Conservation (phyloP, 768 basidiomycete species). For the Macrolepiota fuliginosa region DNA sequence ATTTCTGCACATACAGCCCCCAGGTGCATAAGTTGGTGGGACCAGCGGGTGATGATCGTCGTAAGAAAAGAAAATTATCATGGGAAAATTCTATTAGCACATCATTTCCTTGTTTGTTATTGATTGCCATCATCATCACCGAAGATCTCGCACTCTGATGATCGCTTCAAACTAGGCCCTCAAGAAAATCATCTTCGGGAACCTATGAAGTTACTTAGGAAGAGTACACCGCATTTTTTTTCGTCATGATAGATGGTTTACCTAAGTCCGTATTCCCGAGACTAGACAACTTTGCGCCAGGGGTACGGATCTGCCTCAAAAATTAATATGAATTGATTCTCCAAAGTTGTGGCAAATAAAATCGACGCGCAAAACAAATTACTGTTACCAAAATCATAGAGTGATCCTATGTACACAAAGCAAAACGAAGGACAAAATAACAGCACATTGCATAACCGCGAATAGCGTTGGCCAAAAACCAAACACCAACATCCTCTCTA, state of each 20-base stretch:
- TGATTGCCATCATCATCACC: background rate
- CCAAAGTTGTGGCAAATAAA: too few species aligned
- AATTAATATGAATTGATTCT: too few species aligned
- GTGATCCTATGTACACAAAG: background rate
- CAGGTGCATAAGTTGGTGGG: background rate
- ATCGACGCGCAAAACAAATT: too few species aligned
- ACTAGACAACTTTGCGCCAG: too few species aligned
- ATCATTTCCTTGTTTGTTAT: background rate
- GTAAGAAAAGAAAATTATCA: background rate
- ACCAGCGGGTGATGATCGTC: constrained; percentile 7
- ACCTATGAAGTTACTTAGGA: too few species aligned
- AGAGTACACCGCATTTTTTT: too few species aligned
- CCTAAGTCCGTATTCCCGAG: too few species aligned
- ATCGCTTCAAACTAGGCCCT: too few species aligned
- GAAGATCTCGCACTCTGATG: background rate
- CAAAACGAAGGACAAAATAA: background rate
- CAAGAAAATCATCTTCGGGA: too few species aligned
- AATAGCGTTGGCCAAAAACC: too few species aligned
- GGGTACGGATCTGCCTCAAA: too few species aligned
- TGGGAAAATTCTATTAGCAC: background rate
- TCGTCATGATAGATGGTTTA: too few species aligned
- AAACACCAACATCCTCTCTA: background rate
- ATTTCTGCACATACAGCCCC: background rate
- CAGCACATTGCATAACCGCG: background rate
- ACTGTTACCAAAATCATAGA: background rate